phyloP scores from a whole-genome alignment of 1,284 basidiomycete genomes.

The Bondarzewia mesenterica region DNA sequence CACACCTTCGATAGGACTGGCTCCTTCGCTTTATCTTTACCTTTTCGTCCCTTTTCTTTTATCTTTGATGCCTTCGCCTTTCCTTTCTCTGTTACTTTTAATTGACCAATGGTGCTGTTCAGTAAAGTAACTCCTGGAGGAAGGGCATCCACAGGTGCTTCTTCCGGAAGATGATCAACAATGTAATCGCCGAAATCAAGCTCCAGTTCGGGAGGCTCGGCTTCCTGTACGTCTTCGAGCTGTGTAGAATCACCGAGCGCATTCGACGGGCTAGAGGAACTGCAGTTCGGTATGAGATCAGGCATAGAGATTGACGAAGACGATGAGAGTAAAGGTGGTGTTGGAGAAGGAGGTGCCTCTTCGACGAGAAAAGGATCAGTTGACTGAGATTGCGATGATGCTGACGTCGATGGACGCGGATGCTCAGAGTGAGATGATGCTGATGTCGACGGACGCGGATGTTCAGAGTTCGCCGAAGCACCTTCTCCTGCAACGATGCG shows the following conservation, averaged over 20 bases:
- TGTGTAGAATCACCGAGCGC: slow-evolving; percentile 13
- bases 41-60: slow-evolving; percentile 5
- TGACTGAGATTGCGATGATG: slow-evolving; percentile 4
- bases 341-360: slow-evolving; percentile 12
- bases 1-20: slow-evolving; percentile 7
- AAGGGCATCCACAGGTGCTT: slow-evolving; percentile 11
- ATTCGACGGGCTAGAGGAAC: slow-evolving; percentile 57
- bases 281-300: slow-evolving; percentile 51
- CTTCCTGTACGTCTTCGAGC: slow-evolving; percentile 11
- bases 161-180: slow-evolving; percentile 9
- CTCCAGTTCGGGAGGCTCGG: slow-evolving; percentile 2
- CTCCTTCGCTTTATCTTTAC: slow-evolving; percentile 7
- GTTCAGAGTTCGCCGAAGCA: slow-evolving; percentile 22
- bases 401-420: slow-evolving; percentile 17
- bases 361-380: slow-evolving; percentile 13
- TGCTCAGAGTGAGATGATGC: slow-evolving; percentile 22
- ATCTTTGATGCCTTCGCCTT: slow-evolving; percentile 10
- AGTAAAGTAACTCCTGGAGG: slow-evolving; percentile 12
- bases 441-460: slow-evolving; percentile 20
- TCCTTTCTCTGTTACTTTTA: slow-evolving; percentile 1
- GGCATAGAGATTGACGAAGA: slow-evolving; percentile 39
- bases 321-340: slow-evolving; percentile 22
- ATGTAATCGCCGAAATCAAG: slow-evolving; percentile 13
- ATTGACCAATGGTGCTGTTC: neutral
- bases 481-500: slow-evolving; percentile 18